Base-by-base conservation (phyloP, 192 early-diverging fungal genomes). In the Backusella morwellensis region DNA sequence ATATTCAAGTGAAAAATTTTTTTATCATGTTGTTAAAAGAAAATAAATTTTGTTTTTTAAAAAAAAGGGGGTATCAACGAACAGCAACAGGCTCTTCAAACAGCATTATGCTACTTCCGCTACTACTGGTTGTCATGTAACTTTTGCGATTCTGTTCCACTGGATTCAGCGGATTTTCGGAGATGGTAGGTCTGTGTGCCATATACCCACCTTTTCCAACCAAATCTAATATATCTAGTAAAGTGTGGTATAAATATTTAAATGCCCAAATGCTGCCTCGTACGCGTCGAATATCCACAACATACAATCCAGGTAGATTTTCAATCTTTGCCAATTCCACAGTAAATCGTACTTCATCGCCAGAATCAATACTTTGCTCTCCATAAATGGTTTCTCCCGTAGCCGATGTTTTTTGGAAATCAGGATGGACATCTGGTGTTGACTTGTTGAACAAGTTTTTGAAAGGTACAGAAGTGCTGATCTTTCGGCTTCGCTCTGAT, bases 261-360 rank as follows among this genome's bases (percentile, higher is more conserved):
- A 92, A 94, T 0, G 89, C 85, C 93, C 92, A 94, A 42, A 89
- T 84, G 70, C 92, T 93, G 50, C 93, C 93, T 70, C 89, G 88
- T 75, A 91, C 85, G 3, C 93, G 87, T 11, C 88, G 88, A 66
- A 94, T 84, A 72, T 92, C 90, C 34, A 94, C 93, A 42, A 92
- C 92, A 68, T 92, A 93, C 26, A 94, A 76, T 47, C 89, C 90
- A 78, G 88, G 90, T 50, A 99, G 78, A 78, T 97, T 97, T 86
- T 95, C 94, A 79, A 99, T 93, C 78, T 90, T 91, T 82, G 95
- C 94, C 59, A 99, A 80, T 85, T 97, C 95, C 34, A 99, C 91
- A 17, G 90, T 88, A 84, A 97, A 92, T 41, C 91, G 91, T 32
- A 99, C 88, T 84, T 97, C 96, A 23, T 93, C 95, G 17, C 92